Base-by-base conservation (phyloP, 2,329 filamentous ascomycete species). In the Phaeosphaeria sp. region DNA sequence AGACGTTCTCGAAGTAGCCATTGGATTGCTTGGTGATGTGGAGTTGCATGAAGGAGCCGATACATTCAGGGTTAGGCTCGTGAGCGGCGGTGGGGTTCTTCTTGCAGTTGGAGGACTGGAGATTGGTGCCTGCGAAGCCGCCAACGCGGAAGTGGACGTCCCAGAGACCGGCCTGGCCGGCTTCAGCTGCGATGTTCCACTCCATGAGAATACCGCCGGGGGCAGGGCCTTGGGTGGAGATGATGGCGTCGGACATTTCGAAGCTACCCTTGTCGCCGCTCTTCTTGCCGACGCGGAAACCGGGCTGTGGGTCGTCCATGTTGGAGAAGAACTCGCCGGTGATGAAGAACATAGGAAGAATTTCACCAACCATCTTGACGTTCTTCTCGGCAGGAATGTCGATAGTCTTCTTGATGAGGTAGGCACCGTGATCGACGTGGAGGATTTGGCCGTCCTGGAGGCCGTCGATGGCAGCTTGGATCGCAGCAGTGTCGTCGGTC, bases 81-180 rank as follows among this genome's bases (percentile, higher is more conserved):
- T 90, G 87, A 6, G 83, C 84, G 15, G 82, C 79, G 50, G 84
- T 82, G 43, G 90, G 90, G 62, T 89, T 90, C 84, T 96, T 96
- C 75, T 85, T 78, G 81, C 93, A 97, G 54, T 83, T 88, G 76
- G 91, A 84, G 18, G 89, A 90, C 78, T 96, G 91, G 17, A 98
- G 85, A 64, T 91, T 79, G 25, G 93, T 96, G 59, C 94, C 94
- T 4, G 90, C 89, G 54, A 89, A 89, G 44, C 95, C 95, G 68
- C 93, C 94, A 68, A 99, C 87, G 72, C 95, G 92, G 80, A 95
- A 90, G 82, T 99, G 95, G n/a, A 93, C 89, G 71, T 99, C 95
- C 91, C 93, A 99, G 79, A 97, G 88, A 61, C 88, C 94, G 20
- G 88, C 89, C 1, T 87, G 85, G 47, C 92, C 92, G 56, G 89